A percentile compares a stretch with the other conserved stretches of the same genome.
Evolutionary conservation across 768 basidiomycete species (phyloP).

Genomic region (Lentinula aciculospora): DNA sequence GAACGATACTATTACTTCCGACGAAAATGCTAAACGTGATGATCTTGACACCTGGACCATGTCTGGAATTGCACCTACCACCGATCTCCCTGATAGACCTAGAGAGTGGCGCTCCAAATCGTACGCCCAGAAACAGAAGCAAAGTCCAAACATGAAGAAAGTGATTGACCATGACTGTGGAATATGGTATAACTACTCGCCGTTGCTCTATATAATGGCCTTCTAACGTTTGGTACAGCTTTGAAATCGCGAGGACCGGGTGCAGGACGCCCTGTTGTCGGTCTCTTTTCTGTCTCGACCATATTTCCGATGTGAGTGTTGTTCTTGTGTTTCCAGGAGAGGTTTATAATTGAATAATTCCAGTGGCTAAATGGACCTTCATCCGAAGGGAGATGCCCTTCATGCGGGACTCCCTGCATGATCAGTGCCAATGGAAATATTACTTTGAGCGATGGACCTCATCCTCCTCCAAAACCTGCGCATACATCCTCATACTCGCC

Average conservation of each 20-base stretch:
- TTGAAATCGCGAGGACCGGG: background rate
- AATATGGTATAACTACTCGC: background rate
- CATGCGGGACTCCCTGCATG: background rate
- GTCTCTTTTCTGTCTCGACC: background rate
- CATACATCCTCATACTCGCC: background rate
- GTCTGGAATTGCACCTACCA: background rate
- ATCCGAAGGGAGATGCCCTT: slow-evolving; percentile 1
- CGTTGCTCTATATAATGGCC: background rate
- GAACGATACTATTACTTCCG: background rate
- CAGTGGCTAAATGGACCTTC: slow-evolving; percentile 1
- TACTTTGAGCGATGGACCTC: background rate
- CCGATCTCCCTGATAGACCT: background rate
- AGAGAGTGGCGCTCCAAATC: slow-evolving; percentile 1
- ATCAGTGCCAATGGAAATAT: background rate
- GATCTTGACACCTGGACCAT: slow-evolving; percentile 1
- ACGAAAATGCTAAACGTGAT: background rate
- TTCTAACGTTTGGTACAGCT: background rate
- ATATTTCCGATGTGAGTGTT: background rate
- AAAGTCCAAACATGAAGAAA: background rate
- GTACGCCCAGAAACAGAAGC: background rate
- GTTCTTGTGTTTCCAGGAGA: background rate
- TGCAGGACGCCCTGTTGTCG: background rate
- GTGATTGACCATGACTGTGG: background rate
- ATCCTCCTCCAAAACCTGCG: background rate
- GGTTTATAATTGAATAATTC: background rate